Evolutionary conservation across 495 filamentous ascomycete genomes (phyloP).

Genomic region (Lasiosphaeria ovina): DNA sequence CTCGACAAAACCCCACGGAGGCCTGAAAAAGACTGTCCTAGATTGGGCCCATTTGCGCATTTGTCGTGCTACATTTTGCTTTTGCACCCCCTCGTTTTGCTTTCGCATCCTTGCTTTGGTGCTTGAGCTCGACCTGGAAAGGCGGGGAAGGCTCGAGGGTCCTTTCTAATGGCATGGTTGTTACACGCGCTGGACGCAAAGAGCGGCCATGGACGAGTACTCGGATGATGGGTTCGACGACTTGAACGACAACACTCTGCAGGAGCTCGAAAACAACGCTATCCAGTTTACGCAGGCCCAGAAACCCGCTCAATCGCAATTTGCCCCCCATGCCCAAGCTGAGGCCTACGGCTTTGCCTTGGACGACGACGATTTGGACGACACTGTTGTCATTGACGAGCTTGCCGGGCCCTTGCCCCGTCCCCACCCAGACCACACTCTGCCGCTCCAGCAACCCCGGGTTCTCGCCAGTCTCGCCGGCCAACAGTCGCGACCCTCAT

Average conservation of each 20-base stretch:
- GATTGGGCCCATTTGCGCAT: too few relatives aligned
- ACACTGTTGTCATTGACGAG: conserved; percentile 32
- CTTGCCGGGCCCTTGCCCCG: conserved; percentile 12
- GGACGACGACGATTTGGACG: conserved; percentile 34
- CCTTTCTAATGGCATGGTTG: conserved; percentile 18
- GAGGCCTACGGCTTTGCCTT: conserved; percentile 17
- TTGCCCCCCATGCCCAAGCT: conserved; percentile 2
- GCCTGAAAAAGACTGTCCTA: too few relatives aligned
- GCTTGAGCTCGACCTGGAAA: not conserved
- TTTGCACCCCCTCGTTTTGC: not conserved
- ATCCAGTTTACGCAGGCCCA: conserved; percentile 48
- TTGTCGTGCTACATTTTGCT: too few relatives aligned
- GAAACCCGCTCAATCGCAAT: conserved; percentile 27
- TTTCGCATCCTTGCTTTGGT: not conserved
- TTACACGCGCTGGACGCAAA: conserved; percentile 9
- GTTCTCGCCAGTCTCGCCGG: conserved; percentile 15
- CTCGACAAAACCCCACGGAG: too few relatives aligned
- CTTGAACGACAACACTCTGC: conserved; percentile 41
- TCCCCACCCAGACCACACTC: conserved; percentile 9
- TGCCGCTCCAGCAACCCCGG: conserved; percentile 17
- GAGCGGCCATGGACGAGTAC: conserved; percentile 44
- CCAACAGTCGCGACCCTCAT: conserved; percentile 13
- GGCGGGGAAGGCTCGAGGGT: too few relatives aligned
- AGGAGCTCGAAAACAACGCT: conserved; percentile 49
- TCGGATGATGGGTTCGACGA: conserved; percentile 49